Conservation (phyloP, 2,329 filamentous ascomycete genomes). For the Fusarium coffeatum region DNA sequence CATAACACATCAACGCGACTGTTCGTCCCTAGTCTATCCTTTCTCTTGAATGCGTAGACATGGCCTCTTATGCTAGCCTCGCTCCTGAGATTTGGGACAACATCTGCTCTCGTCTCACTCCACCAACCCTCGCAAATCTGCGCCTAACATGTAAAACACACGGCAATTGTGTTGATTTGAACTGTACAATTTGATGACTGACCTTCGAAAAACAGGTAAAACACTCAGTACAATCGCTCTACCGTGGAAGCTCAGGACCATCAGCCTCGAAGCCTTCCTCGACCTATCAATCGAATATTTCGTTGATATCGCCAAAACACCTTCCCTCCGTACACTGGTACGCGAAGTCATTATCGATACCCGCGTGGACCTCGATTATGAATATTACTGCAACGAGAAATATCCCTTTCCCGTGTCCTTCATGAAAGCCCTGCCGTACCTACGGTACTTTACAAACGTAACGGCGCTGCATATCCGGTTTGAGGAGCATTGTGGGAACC, state of each 20-base stretch:
- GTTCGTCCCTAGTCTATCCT: background rate
- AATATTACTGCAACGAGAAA: background rate
- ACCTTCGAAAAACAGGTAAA: too few relatives aligned
- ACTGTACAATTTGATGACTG: too few relatives aligned
- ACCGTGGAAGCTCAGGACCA: constrained; percentile 1
- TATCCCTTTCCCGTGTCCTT: constrained; percentile 3
- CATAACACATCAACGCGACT: background rate
- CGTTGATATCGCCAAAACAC: constrained; percentile 11
- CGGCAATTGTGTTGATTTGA: too few relatives aligned
- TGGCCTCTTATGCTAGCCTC: background rate
- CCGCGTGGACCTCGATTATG: constrained; percentile 7
- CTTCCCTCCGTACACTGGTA: constrained; percentile 10
- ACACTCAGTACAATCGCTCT: background rate
- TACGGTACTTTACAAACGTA: background rate
- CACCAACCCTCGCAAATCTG: background rate
- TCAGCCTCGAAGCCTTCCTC: constrained; percentile 9
- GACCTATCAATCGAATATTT: constrained; percentile 17
- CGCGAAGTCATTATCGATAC: constrained; percentile 31
- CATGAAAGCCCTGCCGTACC: constrained; percentile 5
- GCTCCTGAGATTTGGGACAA: constrained; percentile 22
- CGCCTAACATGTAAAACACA: constrained; percentile 3
- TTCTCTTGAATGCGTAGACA: background rate
- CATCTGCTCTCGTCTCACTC: constrained; percentile 10
- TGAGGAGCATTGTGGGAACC: constrained; percentile 12
- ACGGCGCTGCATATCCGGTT: constrained; percentile 16